Evolutionary conservation across 1,284 basidiomycete species (phyloP), one percentile per base, ranked within the genome.

Genomic region (Volvariella surrecta): DNA sequence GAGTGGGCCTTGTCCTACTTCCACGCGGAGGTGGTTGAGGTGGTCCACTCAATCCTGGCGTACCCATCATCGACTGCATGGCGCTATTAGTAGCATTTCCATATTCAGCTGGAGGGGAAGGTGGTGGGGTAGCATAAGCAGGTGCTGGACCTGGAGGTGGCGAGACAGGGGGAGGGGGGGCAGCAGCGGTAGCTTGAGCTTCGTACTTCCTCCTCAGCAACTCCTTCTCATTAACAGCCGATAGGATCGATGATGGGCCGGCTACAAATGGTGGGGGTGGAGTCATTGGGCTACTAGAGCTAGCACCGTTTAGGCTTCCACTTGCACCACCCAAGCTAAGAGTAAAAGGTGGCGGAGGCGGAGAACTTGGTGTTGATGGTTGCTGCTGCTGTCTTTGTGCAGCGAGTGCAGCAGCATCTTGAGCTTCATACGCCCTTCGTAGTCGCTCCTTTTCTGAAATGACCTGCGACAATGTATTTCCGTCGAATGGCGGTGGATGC

Each of bases 381-480:
- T 20, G 47, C 47, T 22, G 52, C 49, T 32, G 47, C 32, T 39
- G 54, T 41, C 17, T 50, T 34, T 4, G 49, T 15, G 37, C 50
- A 50, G 4, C 57, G 28, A 59, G 53, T 4, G 66, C 69, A 6
- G 68, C 71, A 3, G 72, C 71, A 48, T 86, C 82, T 48, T 76
- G 75, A 3, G 73, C 77, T 50, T 82, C 85, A 49, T 74, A 80
- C n/a, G 64, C 67, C 21, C 69, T 60, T 43, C 72, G 66, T 28
- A 78, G 53, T 4, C 68, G 56, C 52, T 78, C 75, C 56, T 80
- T 79, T 51, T 76, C 73, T 10, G 66, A 60, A 13, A 67, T 52
- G 38, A 59, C 54, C 18, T 61, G 73, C 46, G 70, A 66, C 35
- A 58, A 50, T 39, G 66, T 52, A 44, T 59, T 57, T 8, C 61